Evolutionary conservation across 345 rosid genomes (phyloP).

Genomic region (Hevea brasiliensis): DNA sequence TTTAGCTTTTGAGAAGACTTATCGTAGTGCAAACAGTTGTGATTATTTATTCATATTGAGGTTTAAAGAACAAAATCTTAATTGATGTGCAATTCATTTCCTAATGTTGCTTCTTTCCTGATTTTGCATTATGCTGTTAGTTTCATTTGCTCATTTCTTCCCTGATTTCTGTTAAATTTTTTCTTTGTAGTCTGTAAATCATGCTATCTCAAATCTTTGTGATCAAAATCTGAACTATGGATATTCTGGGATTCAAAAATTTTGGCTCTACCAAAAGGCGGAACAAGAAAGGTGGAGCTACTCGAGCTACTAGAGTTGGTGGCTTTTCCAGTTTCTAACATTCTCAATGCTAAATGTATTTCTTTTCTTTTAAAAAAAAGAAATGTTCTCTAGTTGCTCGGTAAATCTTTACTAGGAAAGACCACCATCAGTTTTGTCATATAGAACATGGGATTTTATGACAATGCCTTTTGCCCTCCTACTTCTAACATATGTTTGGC

Average conservation of each 20-base stretch:
- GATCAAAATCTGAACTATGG: constrained; percentile 11
- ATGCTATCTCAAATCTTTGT: constrained; percentile 4
- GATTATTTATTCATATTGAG: neutral
- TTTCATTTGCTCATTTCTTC: neutral
- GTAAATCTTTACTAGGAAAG: constrained; percentile 2
- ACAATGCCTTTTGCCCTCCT: neutral
- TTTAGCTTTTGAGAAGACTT: neutral
- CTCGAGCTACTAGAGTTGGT: constrained; percentile 10
- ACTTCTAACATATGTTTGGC: neutral
- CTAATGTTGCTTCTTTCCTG: neutral
- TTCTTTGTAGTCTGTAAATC: constrained; percentile 18
- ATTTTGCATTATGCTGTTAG: neutral
- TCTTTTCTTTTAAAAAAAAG: no score
- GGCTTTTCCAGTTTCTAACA: constrained; percentile 6
- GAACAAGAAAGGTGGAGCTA: neutral
- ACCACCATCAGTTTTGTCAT: neutral
- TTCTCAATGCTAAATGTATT: neutral
- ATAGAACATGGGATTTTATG: neutral
- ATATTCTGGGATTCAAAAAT: constrained; percentile 1
- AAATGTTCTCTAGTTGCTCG: neutral
- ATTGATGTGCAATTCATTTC: neutral
- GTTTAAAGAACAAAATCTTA: neutral
- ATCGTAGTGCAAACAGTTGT: neutral
- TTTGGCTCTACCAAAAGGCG: constrained; percentile 12
- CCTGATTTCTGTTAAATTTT: neutral